Evolutionary conservation across 2,329 filamentous ascomycete genomes (phyloP).

Genomic region (Didymella segeticola): DNA sequence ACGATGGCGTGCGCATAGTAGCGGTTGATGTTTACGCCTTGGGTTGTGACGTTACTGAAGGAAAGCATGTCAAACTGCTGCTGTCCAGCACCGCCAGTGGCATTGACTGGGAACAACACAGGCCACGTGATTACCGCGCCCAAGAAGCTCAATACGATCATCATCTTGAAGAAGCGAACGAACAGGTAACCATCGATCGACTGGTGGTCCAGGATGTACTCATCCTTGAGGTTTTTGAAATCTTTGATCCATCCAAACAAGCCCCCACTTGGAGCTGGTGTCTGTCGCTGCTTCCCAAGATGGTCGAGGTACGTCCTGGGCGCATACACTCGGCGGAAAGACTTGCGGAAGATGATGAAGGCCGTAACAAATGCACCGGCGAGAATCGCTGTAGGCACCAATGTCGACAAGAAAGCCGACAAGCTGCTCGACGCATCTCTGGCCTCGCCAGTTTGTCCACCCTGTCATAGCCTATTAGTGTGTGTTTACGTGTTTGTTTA

Average conservation of each 20-base stretch:
- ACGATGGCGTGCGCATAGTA: conserved; percentile 55
- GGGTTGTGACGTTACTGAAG: conserved; percentile 47
- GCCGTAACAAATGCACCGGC: conserved; percentile 39
- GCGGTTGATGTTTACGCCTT: conserved; percentile 40
- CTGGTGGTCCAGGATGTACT: conserved; percentile 56
- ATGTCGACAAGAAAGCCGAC: conserved; percentile 47
- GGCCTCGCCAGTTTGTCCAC: conserved; percentile 33
- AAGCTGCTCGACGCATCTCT: conserved; percentile 55
- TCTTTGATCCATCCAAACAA: conserved; percentile 62
- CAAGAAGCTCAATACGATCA: conserved; percentile 51
- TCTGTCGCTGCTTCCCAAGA: conserved; percentile 53
- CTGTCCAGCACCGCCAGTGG: conserved; percentile 47
- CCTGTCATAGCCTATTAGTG: conserved; percentile 19
- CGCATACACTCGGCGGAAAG: conserved; percentile 53
- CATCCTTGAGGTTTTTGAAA: conserved; percentile 53
- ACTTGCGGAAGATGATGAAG: conserved; percentile 53
- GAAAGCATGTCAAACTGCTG: conserved; percentile 49
- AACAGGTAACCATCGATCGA: conserved; percentile 59
- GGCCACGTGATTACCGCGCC: conserved; percentile 55
- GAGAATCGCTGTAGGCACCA: conserved; percentile 40
- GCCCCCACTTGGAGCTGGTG: conserved; percentile 53
- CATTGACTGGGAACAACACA: conserved; percentile 56
- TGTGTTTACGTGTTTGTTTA: conserved; percentile 1
- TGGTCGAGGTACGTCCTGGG: conserved; percentile 57
- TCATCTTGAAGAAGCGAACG: conserved; percentile 55